Conservation (phyloP, 305 asterid species). For the Fraxinus sp. region DNA sequence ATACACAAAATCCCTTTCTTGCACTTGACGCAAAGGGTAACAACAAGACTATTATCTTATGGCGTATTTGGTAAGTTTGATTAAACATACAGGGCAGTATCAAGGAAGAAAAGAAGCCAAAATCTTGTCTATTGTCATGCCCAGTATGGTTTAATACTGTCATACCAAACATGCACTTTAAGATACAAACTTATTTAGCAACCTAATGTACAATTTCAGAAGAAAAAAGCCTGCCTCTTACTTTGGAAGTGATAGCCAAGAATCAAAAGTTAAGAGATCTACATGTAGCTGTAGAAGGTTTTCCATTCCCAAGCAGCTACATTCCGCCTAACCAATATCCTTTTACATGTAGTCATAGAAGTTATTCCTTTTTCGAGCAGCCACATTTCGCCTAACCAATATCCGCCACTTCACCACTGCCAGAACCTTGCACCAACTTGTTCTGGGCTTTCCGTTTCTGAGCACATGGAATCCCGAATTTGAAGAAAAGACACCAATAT, state of each 20-base stretch:
- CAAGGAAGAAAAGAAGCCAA: background rate
- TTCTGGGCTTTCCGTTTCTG: conserved; percentile 45
- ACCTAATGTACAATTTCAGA: background rate
- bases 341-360: conserved; percentile 26
- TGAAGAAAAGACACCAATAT: conserved; percentile 39
- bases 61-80: background rate
- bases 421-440: conserved; percentile 75
- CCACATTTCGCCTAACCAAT: conserved; percentile 55
- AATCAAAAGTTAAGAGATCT: background rate
- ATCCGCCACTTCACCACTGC: conserved; percentile 71
- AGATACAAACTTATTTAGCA: background rate
- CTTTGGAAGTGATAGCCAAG: background rate
- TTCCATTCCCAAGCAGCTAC: background rate
- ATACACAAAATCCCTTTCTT: conserved; percentile 20
- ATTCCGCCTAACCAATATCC: background rate
- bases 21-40: conserved; percentile 2
- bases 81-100: background rate
- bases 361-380: conserved; percentile 43
- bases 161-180: background rate
- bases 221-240: background rate
- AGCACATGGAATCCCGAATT: conserved; percentile 38
- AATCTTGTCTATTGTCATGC: background rate
- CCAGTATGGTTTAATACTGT: background rate
- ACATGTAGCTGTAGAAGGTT: background rate
- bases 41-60: background rate